phyloP scores from a whole-genome alignment of 371 early-diverging fungal species.

The Mucor sp. region DNA sequence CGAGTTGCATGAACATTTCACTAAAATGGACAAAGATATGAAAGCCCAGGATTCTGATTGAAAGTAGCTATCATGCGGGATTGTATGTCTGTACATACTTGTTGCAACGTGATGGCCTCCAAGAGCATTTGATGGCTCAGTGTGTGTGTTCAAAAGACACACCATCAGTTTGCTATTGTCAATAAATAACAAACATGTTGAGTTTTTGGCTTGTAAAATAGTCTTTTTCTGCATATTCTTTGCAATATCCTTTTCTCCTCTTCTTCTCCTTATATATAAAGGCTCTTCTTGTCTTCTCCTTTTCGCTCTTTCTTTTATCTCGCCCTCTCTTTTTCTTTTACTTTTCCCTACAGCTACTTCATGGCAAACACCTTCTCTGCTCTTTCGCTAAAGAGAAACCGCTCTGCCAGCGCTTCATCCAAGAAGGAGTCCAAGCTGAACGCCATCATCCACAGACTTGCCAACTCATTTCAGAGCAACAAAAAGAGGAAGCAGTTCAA shows the following conservation, averaged over 20 bases:
- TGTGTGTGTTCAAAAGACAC: neutral
- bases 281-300: neutral
- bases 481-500: slow-evolving; percentile 5
- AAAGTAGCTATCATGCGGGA: neutral
- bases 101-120: neutral
- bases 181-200: slow-evolving; percentile 6
- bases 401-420: slow-evolving; percentile 8
- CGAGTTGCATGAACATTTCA: neutral
- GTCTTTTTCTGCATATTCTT: slow-evolving; percentile 20
- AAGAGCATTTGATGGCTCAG: neutral
- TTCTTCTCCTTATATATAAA: slow-evolving; percentile 5
- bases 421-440: slow-evolving; percentile 12
- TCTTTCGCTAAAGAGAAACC: slow-evolving; percentile 22
- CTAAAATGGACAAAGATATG: neutral
- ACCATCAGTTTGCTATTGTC: neutral
- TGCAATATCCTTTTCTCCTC: neutral
- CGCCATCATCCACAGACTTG: slow-evolving; percentile 10
- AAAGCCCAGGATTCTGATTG: neutral
- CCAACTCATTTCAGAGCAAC: slow-evolving; percentile 10
- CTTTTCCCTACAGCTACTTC: neutral
- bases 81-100: neutral
- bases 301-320: neutral
- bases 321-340: neutral
- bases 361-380: slow-evolving; percentile 20
- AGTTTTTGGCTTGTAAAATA: neutral